A percentile compares a stretch with the other conserved stretches of the same genome.
These are phyloP conservation scores for Penicillium crystallinum DNA, from an alignment of 495 filamentous ascomycete genomes.

Conservation along the genomic window DNA sequence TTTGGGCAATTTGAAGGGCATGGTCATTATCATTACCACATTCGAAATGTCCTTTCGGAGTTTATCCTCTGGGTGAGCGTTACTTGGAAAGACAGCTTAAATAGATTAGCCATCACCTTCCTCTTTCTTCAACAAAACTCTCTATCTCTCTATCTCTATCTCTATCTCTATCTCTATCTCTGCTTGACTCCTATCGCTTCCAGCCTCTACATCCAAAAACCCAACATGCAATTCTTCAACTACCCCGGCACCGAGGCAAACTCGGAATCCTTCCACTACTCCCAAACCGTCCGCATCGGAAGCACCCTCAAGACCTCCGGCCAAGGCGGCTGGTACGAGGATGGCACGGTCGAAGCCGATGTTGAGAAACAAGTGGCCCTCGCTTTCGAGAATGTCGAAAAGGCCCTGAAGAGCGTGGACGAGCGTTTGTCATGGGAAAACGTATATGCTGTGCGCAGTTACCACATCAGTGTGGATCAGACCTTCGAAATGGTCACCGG, in stretches of 20 bases:
- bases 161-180: background rate
- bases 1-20: background rate
- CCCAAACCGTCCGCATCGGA: constrained; percentile 11
- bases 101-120: background rate
- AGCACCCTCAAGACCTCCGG: constrained; percentile 12
- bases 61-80: constrained; percentile 1
- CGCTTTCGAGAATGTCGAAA: constrained; percentile 10
- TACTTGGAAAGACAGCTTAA: background rate
- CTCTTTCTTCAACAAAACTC: background rate
- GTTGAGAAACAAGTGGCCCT: constrained; percentile 10
- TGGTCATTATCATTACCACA: background rate
- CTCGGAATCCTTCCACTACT: constrained; percentile 15
- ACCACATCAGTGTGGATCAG: constrained; percentile 11
- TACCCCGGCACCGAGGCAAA: constrained; percentile 13
- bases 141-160: background rate
- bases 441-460: constrained; percentile 13
- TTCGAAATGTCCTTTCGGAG: background rate
- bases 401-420: constrained; percentile 9
- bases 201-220: background rate
- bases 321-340: constrained; percentile 13
- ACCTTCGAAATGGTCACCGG: constrained; percentile 13
- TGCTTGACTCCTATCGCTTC: background rate
- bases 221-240: constrained; percentile 10
- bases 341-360: constrained; percentile 3
- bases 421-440: constrained; percentile 11